These are phyloP conservation scores for Aristolochia fimbriata DNA, from an alignment of 164 flowering plant species.

Conservation along the genomic window DNA sequence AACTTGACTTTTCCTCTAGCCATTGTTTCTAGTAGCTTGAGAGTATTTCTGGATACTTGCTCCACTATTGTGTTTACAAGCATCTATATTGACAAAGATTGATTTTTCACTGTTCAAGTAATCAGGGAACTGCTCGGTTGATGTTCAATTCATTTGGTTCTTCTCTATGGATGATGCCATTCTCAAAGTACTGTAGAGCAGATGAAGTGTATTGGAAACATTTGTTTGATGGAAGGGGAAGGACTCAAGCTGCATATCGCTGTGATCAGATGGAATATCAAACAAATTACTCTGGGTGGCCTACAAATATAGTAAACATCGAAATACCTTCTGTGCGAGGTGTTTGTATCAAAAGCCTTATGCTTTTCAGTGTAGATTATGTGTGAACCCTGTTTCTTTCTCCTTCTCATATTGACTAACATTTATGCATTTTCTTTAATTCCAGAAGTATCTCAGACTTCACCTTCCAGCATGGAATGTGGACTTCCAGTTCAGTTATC, in stretches of 20 bases:
- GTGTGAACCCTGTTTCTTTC: neutral
- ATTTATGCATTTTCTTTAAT: conserved; percentile 65
- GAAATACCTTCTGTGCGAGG: conserved; percentile 74
- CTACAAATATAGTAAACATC: conserved; percentile 74
- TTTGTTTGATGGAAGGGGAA: conserved; percentile 42
- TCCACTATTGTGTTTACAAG: neutral
- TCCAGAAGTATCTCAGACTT: conserved; percentile 30
- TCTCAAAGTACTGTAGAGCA: conserved; percentile 76
- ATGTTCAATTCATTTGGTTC: conserved; percentile 94
- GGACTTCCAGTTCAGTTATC: conserved; percentile 81
- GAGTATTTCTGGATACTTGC: too few relatives aligned
- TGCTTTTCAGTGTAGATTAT: neutral
- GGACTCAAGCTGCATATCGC: conserved; percentile 35
- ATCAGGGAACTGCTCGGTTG: conserved; percentile 92
- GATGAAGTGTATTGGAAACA: conserved; percentile 60
- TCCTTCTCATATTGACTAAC: conserved; percentile 24
- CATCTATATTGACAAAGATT: conserved; percentile 11
- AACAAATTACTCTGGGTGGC: conserved; percentile 85
- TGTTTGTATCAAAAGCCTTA: conserved; percentile 19
- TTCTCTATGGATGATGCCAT: conserved; percentile 92
- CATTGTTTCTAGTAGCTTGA: too few relatives aligned
- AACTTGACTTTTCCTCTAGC: too few relatives aligned
- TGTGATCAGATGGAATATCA: conserved; percentile 63
- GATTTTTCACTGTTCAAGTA: conserved; percentile 26
- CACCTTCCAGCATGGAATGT: conserved; percentile 65